Evolutionary conservation across 306 rosid genomes (phyloP), one percentile per base, ranked within the genome.

Genomic region (Trichosanthes cucumerina): DNA sequence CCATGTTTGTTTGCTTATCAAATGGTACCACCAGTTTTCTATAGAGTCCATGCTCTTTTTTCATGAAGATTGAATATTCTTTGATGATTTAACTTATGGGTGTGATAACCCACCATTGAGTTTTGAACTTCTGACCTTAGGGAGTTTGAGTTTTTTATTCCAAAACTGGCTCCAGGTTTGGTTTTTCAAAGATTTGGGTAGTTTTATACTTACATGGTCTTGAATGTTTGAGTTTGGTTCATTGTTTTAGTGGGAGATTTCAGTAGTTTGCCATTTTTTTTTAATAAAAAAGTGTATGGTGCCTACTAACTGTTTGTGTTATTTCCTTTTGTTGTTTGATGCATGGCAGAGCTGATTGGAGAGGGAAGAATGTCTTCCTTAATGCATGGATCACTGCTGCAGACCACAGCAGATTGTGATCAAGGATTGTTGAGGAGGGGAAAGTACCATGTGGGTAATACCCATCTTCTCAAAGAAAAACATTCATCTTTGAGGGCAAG

Each of bases 371-470:
- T 89, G 95, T 86, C 89, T 12, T 89, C 92, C 23, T 78, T 87
- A 24, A 86, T 82, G 82, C 89, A 89, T 84, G 93, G 95, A n/a
- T 76, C 89, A 75, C 60, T 91, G 5, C 34, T 85, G 52, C 87
- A 93, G 66, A 83, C 79, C 34, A 60, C 85, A 63, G 19, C 85
- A 16, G 92, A 84, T 47, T 82, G 87, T 50, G 84, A 47, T 31
- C 83, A 79, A 19, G 82, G 81, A 54, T 3, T 80, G 72, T 24
- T 80, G n/a, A 80, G 62, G 53, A 69, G 80, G 89, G 85, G 78
- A 78, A 81, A 64, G 66, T 56, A 76, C 38, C 19, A 78, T 50
- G 79, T 44, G 86, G 81, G 81, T 72, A 84, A 79, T 0, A 64
- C 54, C 11, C 56, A 52, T 68, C 9, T 68, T 73, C 53, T 78